Evolutionary conservation across 1,139 yeast species (phyloP).

Genomic region (Meyerozyma smithsonii): DNA sequence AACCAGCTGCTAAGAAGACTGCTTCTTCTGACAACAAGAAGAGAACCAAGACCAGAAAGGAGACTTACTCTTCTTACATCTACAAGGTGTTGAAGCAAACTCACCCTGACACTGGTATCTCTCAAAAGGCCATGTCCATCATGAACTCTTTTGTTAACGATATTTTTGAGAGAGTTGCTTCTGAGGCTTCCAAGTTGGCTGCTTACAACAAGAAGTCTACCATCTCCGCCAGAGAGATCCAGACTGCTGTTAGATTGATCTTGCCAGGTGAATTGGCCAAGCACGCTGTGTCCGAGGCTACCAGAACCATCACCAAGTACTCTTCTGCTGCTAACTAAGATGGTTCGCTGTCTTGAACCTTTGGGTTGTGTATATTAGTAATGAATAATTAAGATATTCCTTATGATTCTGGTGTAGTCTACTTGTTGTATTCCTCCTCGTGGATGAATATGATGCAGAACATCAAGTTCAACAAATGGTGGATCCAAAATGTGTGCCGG

Average conservation of each 20-base stretch:
- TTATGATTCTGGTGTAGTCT: background rate
- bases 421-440: background rate
- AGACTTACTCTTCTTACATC: constrained; percentile 96
- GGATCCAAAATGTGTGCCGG: constrained; percentile 67
- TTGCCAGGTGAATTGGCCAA: constrained; percentile 99
- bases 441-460: constrained; percentile 38
- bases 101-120: constrained; percentile 99
- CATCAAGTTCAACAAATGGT: constrained; percentile 57
- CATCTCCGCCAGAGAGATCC: constrained; percentile 98
- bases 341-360: constrained; percentile 4
- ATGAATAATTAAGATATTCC: constrained; percentile 3
- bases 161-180: constrained; percentile 90
- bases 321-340: constrained; percentile 69
- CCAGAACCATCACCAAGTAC: constrained; percentile 99
- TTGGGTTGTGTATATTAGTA: constrained; percentile 4
- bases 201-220: constrained; percentile 99
- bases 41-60: constrained; percentile 97
- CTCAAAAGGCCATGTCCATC: constrained; percentile 98
- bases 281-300: constrained; percentile 99
- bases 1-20: constrained; percentile 95
- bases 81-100: constrained; percentile 99
- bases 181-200: constrained; percentile 98
- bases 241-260: constrained; percentile 98
- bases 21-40: constrained; percentile 79
- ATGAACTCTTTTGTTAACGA: constrained; percentile 99